Evolutionary conservation across 2,329 filamentous ascomycete genomes (phyloP), one percentile per base, ranked within the genome.

Genomic region (Coniochaeta sp.): DNA sequence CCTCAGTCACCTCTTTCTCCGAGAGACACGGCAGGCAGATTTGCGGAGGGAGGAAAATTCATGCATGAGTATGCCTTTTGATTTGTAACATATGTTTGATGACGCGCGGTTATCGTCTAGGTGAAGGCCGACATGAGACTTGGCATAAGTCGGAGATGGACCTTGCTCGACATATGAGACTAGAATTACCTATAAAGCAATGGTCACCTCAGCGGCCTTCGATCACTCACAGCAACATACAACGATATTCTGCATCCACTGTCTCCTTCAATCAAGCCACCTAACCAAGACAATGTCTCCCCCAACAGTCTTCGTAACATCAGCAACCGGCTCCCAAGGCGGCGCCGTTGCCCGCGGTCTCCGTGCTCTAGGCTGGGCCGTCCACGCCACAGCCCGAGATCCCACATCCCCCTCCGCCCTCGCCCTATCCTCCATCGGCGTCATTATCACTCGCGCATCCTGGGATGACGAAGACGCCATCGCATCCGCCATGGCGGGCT

Each of bases 281-380:
- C 17, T n/a, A n/a, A 40, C 38, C 66, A 64, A 69, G 59, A 47
- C 3, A 4, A 47, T 47, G 43, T 55, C 52, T 17, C 26, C 26
- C 16, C 60, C 71, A 61, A 67, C 64, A 33, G 68, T 72, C 22
- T 78, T 77, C 61, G 70, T 78, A 58, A 68, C 67, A 52, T 73
- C 72, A 58, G 73, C 72, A 17, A 78, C 76, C 1, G 76, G 76
- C 38, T 71, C 63, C 54, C 74, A 77, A 63, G 76, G 76, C 52
- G 70, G 70, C 11, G 69, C 72, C 7, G 62, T 77, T 24, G 68
- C 71, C 58, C 66, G 67, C 24, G 62, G 69, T 28, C 73, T 77
- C 22, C 68, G 69, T 26, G 62, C 66, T 11, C 60, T 67, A 3
- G 64, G 65, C 22, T 64, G 66, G 61, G 58, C 63, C 22, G 65